phyloP scores from a whole-genome alignment of 371 early-diverging fungal species.

The Mucor velutinosus region DNA sequence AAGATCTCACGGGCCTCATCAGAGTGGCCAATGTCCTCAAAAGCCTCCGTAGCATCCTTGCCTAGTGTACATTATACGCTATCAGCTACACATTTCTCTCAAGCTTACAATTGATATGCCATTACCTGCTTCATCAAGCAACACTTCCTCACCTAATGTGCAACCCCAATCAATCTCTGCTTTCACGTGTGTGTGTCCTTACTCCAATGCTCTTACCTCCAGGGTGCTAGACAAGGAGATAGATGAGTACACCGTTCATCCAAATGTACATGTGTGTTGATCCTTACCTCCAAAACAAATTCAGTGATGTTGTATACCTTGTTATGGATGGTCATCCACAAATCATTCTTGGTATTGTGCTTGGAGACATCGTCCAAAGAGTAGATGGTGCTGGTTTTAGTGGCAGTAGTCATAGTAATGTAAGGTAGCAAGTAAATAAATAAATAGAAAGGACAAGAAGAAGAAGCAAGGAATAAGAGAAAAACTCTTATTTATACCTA shows the following conservation, averaged over 20 bases:
- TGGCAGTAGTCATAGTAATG: slow-evolving; percentile 10
- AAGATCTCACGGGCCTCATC: slow-evolving; percentile 64
- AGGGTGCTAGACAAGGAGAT: slow-evolving; percentile 36
- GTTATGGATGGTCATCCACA: slow-evolving; percentile 77
- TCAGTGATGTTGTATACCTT: slow-evolving; percentile 85
- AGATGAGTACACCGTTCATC: not conserved
- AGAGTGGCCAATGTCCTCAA: slow-evolving; percentile 91
- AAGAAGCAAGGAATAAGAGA: not conserved
- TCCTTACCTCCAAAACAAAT: slow-evolving; percentile 70
- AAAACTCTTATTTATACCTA: not conserved
- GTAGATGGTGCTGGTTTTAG: slow-evolving; percentile 27
- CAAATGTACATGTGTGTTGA: too few relatives aligned
- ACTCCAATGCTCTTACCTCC: slow-evolving; percentile 51
- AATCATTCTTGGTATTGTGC: slow-evolving; percentile 58
- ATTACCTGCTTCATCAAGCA: slow-evolving; percentile 61
- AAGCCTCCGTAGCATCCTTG: slow-evolving; percentile 82
- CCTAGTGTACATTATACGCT: slow-evolving; percentile 27
- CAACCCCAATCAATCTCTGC: not conserved
- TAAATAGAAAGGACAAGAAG: not conserved
- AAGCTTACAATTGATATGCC: slow-evolving; percentile 46
- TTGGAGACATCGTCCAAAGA: slow-evolving; percentile 56
- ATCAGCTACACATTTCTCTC: slow-evolving; percentile 51
- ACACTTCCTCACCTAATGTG: slow-evolving; percentile 62
- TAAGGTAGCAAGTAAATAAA: not conserved
- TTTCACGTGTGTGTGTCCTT: not conserved